Percentiles rank a stretch among this genome's conserved stretches.
phyloP scores from a whole-genome alignment of 2,329 filamentous ascomycete species.

The Calonectria hawksworthii region DNA sequence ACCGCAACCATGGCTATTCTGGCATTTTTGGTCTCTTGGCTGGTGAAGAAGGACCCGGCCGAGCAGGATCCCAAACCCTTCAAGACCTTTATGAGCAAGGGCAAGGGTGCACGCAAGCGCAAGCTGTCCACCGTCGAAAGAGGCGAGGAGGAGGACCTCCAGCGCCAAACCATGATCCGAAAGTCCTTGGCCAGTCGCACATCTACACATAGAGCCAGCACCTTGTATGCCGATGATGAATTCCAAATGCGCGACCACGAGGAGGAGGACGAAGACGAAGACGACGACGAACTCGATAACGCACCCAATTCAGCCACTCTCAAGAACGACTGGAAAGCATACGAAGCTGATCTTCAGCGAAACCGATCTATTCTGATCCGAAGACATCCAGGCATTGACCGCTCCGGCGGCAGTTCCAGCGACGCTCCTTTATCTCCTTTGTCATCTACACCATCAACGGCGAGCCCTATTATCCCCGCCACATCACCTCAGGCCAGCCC shows the following conservation, averaged over 20 bases:
- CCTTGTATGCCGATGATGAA: not conserved
- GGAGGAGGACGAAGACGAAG: conserved; percentile 32
- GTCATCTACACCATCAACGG: not conserved
- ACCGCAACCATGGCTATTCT: conserved; percentile 38
- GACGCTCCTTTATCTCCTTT: conserved; percentile 8
- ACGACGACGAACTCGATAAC: conserved; percentile 32
- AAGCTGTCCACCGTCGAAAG: conserved; percentile 31
- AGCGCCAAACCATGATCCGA: conserved; percentile 57
- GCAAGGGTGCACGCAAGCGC: conserved; percentile 30
- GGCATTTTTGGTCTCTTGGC: conserved; percentile 40
- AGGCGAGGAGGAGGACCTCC: conserved; percentile 52
- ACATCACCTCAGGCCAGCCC: not conserved
- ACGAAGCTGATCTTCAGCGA: conserved; percentile 52
- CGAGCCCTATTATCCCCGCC: not conserved
- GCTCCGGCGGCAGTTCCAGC: conserved; percentile 23
- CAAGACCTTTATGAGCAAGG: conserved; percentile 35
- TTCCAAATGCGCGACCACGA: conserved; percentile 17
- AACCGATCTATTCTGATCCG: conserved; percentile 47
- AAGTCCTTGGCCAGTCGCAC: conserved; percentile 57
- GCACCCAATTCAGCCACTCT: conserved; percentile 30
- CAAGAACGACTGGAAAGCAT: conserved; percentile 55
- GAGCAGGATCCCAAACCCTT: conserved; percentile 32
- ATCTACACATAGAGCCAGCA: conserved; percentile 37
- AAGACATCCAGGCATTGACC: conserved; percentile 47
- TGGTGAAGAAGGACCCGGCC: conserved; percentile 36